Conservation (phyloP, 2,329 filamentous ascomycete species). For the Macrophomina tecta region DNA sequence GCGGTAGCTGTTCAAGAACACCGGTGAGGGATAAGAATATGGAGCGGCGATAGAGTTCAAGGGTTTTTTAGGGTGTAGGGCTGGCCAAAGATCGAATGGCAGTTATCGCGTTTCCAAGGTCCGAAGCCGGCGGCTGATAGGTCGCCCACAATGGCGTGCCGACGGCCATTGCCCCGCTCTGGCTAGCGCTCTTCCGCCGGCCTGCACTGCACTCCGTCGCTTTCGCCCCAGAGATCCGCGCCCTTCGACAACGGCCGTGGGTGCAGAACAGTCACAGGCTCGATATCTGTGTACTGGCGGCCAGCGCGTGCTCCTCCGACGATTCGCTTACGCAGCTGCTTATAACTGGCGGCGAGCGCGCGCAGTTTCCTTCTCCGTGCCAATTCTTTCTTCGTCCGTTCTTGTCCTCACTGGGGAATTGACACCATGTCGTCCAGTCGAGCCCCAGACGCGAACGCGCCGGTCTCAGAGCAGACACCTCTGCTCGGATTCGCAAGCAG, state of each 20-base stretch:
- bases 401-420: background rate
- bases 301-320: background rate
- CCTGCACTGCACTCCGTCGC: background rate
- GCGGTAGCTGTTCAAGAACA: background rate
- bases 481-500: slow-evolving; percentile 5
- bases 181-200: background rate
- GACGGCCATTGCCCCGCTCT: slow-evolving; percentile 16
- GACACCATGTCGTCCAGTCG: slow-evolving; percentile 5
- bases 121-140: slow-evolving; percentile 26
- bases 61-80: slow-evolving; percentile 8
- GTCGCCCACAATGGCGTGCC: slow-evolving; percentile 1
- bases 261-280: background rate
- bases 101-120: slow-evolving; percentile 7
- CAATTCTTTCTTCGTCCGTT: background rate
- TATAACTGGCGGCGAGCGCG: slow-evolving; percentile 1
- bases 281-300: background rate
- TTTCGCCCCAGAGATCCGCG: background rate
- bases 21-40: background rate
- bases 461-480: slow-evolving; percentile 16
- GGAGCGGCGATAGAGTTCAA: background rate
- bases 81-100: slow-evolving; percentile 8
- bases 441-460: slow-evolving; percentile 12
- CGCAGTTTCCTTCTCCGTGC: background rate
- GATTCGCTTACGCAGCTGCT: slow-evolving; percentile 8
- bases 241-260: slow-evolving; percentile 9